Percentiles rank a stretch among this genome's conserved stretches.
phyloP scores from a whole-genome alignment of 306 rosid species.

The Citrullus mucosospermus region DNA sequence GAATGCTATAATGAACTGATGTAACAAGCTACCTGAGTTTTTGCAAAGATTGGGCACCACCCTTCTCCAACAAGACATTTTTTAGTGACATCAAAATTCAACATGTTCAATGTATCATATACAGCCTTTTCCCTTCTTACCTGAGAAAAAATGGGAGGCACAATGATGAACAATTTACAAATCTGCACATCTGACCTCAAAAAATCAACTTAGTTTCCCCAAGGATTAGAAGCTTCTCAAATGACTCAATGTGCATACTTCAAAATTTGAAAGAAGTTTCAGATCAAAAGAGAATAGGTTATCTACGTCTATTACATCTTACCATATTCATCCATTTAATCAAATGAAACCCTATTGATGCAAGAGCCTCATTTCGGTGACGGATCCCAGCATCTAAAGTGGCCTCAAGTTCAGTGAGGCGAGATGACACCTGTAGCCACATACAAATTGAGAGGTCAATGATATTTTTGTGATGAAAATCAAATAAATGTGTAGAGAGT shows the following conservation, averaged over 20 bases:
- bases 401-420: slow-evolving; percentile 75
- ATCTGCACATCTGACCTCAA: neutral
- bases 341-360: slow-evolving; percentile 59
- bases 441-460: neutral
- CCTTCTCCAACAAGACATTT: slow-evolving; percentile 99
- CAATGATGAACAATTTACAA: neutral
- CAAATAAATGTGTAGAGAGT: neutral
- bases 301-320: slow-evolving; percentile 1
- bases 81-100: slow-evolving; percentile 95
- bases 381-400: slow-evolving; percentile 87
- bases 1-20: too few species aligned
- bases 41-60: slow-evolving; percentile 93
- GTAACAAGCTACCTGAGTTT: slow-evolving; percentile 41
- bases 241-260: neutral
- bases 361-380: slow-evolving; percentile 83
- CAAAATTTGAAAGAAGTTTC: neutral
- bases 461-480: neutral
- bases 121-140: slow-evolving; percentile 98
- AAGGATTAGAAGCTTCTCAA: neutral
- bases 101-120: slow-evolving; percentile 86
- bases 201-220: neutral
- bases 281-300: neutral
- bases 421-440: slow-evolving; percentile 59
- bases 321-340: slow-evolving; percentile 90
- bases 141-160: slow-evolving; percentile 41